Evolutionary conservation across 2,329 filamentous ascomycete species (phyloP).

Genomic region (Fusarium duplospermum): DNA sequence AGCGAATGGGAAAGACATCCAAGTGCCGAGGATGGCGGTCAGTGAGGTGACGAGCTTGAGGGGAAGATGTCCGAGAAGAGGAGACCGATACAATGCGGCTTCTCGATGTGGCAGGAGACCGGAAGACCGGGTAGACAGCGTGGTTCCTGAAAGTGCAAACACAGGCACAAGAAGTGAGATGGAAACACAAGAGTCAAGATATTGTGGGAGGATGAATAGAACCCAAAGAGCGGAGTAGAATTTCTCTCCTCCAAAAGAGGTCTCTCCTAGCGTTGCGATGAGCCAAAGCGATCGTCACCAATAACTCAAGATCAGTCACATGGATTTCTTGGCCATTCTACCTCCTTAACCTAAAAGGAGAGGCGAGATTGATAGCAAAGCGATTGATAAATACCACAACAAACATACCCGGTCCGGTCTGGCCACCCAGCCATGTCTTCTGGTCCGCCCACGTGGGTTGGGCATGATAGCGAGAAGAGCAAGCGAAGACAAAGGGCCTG

Average conservation of each 20-base stretch:
- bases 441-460: conserved; percentile 29
- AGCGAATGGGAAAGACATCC: background rate
- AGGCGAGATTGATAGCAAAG: conserved; percentile 8
- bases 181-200: conserved; percentile 6
- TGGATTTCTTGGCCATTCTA: background rate
- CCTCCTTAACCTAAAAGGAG: background rate
- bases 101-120: background rate
- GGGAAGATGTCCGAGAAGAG: background rate
- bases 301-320: conserved; percentile 1
- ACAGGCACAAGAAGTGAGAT: background rate
- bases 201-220: conserved; percentile 12
- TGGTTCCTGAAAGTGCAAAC: conserved; percentile 1
- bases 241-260: conserved; percentile 6
- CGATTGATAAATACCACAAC: conserved; percentile 13
- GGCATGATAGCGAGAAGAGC: background rate
- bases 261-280: conserved; percentile 10
- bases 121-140: conserved; percentile 1
- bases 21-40: background rate
- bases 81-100: background rate
- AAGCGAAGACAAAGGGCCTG: background rate
- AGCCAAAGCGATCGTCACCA: conserved; percentile 16
- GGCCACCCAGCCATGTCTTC: conserved; percentile 13
- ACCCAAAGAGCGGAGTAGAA: conserved; percentile 3
- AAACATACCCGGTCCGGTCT: background rate
- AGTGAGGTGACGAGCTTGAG: background rate